Base-by-base conservation (phyloP, 129 eudicot genomes). In the carrot (Daucus carota) region DNA sequence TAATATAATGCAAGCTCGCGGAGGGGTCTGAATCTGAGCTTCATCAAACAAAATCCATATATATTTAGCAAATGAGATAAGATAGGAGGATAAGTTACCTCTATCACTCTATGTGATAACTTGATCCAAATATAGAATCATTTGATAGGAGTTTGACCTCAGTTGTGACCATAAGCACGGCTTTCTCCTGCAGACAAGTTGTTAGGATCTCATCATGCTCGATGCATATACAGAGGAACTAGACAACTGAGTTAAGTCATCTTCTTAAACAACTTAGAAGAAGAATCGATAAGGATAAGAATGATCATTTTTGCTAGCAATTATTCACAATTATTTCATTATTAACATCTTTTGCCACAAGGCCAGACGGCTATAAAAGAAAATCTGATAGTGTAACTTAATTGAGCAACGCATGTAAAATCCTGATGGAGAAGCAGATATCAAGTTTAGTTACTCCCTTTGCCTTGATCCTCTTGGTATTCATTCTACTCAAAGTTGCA, bases 391-490 rank as follows among this genome's bases (percentile, higher is more conserved):
- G 28, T 20, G 28, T 20, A 50, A 52, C 6, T 18, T 20, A 8
- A 5, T 54, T 54, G 26, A 38, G 2, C 22, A 69, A 40, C 22
- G 11, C 52, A 0, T 34, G 18, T 38, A n/a, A 36, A 75, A 40
- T 57, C 70, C 50, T 20, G 24, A 77, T 77, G 80, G 80, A 69
- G 67, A 63, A 28, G 34, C 48, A 48, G 40, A 22, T 67, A 33
- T 33, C 41, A 2, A 24, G 26, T 24, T 18, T 33, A 9, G 33
- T 15, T 38, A 3, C 40, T 28, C 50, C 59, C 52, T 69, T 69
- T 48, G 36, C 80, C 48, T 77, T 47, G 32, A 29, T 67, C 47
- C 33, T 77, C 40, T 68, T 69, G 18, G 47, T 77, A 8, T 24
- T 47, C 50, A 77, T 46, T 11, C 5, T 32, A 13, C n/a, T 77